Evolutionary conservation across 495 filamentous ascomycete genomes (phyloP), one percentile per base, ranked within the genome.

Genomic region (Aspergillus steynii): DNA sequence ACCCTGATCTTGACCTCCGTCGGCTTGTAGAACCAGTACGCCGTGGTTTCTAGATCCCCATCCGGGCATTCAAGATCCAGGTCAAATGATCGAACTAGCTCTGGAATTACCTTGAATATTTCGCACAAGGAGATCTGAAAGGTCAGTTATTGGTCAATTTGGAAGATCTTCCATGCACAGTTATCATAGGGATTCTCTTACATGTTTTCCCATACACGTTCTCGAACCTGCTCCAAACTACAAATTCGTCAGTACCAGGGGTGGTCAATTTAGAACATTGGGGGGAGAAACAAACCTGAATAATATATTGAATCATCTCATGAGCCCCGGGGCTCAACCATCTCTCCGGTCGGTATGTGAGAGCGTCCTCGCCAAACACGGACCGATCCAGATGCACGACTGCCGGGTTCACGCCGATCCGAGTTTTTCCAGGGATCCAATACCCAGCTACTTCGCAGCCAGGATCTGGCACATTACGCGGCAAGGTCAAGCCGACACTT

Each of bases 301-400:
- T 50, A n/a, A 67, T 69, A 26, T 60, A 58, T 52, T 58, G 62
- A 25, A 42, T 58, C 59, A 66, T 63, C 14, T 63, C 29, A 50
- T 64, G 50, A 5, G 61, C 59, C 29, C 77, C 70, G 29, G 77
- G 71, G 59, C 81, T 76, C 3, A 85, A 66, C 83, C 83, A 86
- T 14, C 83, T 65, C 61, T 83, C 83, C 0, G 85, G 84, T 1
- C 79, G 69, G 56, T 80, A 87, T 5, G 58, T 27, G 45, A 76
- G 73, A 2, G 77, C 77, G 62, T 87, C 85, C 4, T 70, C 64
- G 8, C 85, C 84, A 61, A 80, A 87, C 0, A 83, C 60, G 9
- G 60, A 58, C 27, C 65, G 69, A 45, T 78, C 59, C 15, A 74
- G 67, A 29, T 74, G 71, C 10, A 75, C 28, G 20, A 73, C 68